Conservation (phyloP, 371 early-diverging fungal species). For the Mortierella sp. region DNA sequence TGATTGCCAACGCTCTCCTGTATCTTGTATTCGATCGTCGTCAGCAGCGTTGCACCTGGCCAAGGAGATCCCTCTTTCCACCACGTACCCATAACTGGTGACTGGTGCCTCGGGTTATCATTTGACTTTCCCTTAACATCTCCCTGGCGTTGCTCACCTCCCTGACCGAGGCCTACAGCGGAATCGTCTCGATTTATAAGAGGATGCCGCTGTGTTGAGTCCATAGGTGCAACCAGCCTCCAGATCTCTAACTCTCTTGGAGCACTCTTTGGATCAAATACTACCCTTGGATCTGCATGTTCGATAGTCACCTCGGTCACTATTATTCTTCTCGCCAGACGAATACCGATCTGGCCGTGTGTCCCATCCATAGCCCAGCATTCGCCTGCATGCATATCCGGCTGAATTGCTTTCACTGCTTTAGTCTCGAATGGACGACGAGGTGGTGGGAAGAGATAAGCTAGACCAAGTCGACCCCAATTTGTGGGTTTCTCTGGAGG, state of each 20-base stretch:
- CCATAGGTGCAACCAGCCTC: slow-evolving; percentile 59
- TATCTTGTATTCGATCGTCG: slow-evolving; percentile 15
- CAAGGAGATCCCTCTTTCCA: slow-evolving; percentile 22
- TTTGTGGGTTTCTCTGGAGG: slow-evolving; percentile 7
- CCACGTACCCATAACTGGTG: slow-evolving; percentile 27
- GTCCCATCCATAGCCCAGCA: slow-evolving; percentile 80
- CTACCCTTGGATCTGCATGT: slow-evolving; percentile 66
- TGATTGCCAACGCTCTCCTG: background rate
- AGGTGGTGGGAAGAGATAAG: slow-evolving; percentile 6
- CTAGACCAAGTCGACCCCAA: slow-evolving; percentile 10
- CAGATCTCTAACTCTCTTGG: slow-evolving; percentile 79
- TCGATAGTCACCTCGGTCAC: slow-evolving; percentile 75
- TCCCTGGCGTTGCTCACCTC: background rate
- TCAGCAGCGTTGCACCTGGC: slow-evolving; percentile 26
- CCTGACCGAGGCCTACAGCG: background rate
- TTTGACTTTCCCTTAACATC: background rate
- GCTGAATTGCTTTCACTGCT: slow-evolving; percentile 64
- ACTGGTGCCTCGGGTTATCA: background rate
- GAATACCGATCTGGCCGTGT: slow-evolving; percentile 71
- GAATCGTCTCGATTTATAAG: background rate
- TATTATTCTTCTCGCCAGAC: slow-evolving; percentile 63
- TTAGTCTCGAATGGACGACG: background rate
- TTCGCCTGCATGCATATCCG: slow-evolving; percentile 67
- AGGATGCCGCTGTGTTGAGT: background rate
- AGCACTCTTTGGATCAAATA: slow-evolving; percentile 66